Percentiles rank a stretch among this genome's conserved stretches.
Conservation (phyloP, 108 stramenopile genomes). For the Pseudonitzschia multiseries region DNA sequence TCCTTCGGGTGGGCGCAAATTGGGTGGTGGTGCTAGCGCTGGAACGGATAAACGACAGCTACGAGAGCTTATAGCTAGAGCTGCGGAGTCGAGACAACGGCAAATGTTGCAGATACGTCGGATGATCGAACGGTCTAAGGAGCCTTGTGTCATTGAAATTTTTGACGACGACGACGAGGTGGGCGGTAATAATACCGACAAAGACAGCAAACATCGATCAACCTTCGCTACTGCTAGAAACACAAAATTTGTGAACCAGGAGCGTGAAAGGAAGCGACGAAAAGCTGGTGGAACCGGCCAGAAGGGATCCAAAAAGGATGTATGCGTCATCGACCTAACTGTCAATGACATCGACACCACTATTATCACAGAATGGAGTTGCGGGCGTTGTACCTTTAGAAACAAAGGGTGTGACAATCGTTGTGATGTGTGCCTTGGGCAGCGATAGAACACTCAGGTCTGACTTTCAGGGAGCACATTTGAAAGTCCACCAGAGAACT, state of each 20-base stretch:
- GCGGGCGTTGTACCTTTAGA: constrained; percentile 20
- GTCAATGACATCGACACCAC: neutral
- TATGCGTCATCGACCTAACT: constrained; percentile 1
- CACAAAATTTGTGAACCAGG: neutral
- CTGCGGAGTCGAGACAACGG: constrained; percentile 40
- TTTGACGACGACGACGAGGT: constrained; percentile 17
- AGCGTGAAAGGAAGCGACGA: neutral
- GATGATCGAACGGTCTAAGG: constrained; percentile 35
- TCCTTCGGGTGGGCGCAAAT: constrained; percentile 16
- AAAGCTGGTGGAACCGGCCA: neutral
- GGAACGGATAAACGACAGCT: neutral
- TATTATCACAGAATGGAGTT: constrained; percentile 14
- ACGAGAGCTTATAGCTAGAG: constrained; percentile 27
- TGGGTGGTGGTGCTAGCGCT: constrained; percentile 13
- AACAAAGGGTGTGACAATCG: neutral
- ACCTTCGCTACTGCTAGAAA: neutral
- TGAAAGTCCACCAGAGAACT: too few species aligned
- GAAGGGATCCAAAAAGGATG: neutral
- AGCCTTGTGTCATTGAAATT: constrained; percentile 49
- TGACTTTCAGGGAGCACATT: too few species aligned
- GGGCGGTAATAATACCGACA: neutral
- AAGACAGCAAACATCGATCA: neutral
- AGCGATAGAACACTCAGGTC: neutral
- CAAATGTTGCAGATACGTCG: constrained; percentile 36
- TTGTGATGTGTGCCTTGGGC: constrained; percentile 5